phyloP scores from a whole-genome alignment of 2,329 filamentous ascomycete species.

The Cercospora zeae-maydis region DNA sequence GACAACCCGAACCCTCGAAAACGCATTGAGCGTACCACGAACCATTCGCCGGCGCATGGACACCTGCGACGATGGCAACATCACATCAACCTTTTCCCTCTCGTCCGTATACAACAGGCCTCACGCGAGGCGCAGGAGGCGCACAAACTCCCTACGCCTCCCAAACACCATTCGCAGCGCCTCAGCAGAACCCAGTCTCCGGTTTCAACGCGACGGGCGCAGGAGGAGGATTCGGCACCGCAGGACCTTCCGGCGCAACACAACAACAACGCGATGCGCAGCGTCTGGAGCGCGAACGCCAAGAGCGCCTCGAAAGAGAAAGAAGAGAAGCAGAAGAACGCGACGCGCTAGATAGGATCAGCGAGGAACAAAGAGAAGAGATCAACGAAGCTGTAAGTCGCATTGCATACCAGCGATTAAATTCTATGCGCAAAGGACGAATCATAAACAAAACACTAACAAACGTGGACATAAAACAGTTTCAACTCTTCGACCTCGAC shows the following conservation, averaged over 20 bases:
- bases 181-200: constrained; percentile 28
- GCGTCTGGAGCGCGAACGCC: constrained; percentile 41
- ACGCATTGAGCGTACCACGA: neutral
- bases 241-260: constrained; percentile 25
- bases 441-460: neutral
- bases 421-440: too few relatives aligned
- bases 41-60: neutral
- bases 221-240: constrained; percentile 8
- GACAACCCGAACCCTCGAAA: neutral
- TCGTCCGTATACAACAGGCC: constrained; percentile 51
- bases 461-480: constrained; percentile 52
- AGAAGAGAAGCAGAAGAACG: constrained; percentile 43
- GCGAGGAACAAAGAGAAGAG: constrained; percentile 87
- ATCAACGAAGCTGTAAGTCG: constrained; percentile 81
- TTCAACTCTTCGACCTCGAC: constrained; percentile 93
- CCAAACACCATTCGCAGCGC: constrained; percentile 36
- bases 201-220: constrained; percentile 36
- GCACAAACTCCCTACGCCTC: constrained; percentile 36
- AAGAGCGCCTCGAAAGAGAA: constrained; percentile 43
- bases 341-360: constrained; percentile 56
- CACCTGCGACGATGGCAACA: constrained; percentile 47
- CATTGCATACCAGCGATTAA: too few relatives aligned
- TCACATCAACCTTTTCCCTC: constrained; percentile 55
- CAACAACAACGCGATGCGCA: constrained; percentile 42
- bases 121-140: constrained; percentile 36